These are phyloP conservation scores for Naganishia friedmannii DNA, from an alignment of 768 basidiomycete species.

Conservation along the genomic window DNA sequence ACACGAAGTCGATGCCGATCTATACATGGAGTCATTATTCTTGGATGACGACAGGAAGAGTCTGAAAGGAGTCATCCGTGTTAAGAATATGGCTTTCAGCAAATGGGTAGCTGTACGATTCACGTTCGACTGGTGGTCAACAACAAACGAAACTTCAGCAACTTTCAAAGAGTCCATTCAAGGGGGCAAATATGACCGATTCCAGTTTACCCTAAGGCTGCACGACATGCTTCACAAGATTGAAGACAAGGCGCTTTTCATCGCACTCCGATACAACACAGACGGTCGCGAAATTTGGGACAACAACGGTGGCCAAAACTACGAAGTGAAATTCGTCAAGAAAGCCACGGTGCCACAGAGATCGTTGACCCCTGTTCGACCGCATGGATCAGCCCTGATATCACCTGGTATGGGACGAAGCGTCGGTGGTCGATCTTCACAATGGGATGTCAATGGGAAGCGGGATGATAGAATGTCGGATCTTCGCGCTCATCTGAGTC, in stretches of 20 bases:
- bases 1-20: conserved; percentile 49
- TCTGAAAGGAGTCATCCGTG: conserved; percentile 71
- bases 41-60: conserved; percentile 55
- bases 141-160: conserved; percentile 85
- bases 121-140: conserved; percentile 93
- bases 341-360: conserved; percentile 10
- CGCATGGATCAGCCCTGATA: conserved; percentile 33
- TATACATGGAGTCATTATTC: conserved; percentile 54
- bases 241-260: conserved; percentile 75
- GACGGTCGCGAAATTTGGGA: conserved; percentile 85
- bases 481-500: conserved; percentile 66
- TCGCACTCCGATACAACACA: conserved; percentile 67
- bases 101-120: conserved; percentile 87
- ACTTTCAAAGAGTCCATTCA: conserved; percentile 59
- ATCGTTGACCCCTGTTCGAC: conserved; percentile 18
- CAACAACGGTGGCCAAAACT: conserved; percentile 77
- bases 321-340: conserved; percentile 66
- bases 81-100: conserved; percentile 79
- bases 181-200: conserved; percentile 48
- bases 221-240: conserved; percentile 71
- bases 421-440: conserved; percentile 41
- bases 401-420: conserved; percentile 46
- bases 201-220: conserved; percentile 55
- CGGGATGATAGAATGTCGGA: conserved; percentile 59
- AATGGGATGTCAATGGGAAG: conserved; percentile 54